Evolutionary conservation across 495 filamentous ascomycete species (phyloP).

Genomic region (Penicillium fimorum): DNA sequence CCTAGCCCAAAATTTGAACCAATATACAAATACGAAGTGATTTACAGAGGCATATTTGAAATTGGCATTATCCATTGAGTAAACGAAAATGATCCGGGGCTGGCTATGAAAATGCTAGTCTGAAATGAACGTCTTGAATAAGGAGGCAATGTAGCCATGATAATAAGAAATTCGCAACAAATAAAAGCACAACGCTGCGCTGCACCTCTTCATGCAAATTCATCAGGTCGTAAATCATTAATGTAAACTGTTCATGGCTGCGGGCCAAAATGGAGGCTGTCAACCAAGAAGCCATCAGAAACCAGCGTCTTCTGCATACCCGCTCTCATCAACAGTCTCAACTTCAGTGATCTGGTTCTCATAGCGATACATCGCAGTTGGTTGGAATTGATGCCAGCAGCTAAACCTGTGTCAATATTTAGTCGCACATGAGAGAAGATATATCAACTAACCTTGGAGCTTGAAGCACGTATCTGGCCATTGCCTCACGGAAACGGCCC

Average conservation of each 20-base stretch:
- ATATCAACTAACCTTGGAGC: constrained; percentile 56
- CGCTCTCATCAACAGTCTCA: constrained; percentile 28
- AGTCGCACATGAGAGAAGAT: neutral
- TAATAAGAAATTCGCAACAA: neutral
- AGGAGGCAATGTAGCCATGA: neutral
- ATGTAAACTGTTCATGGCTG: neutral
- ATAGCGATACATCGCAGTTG: constrained; percentile 46
- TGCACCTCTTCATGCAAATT: neutral
- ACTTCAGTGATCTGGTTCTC: constrained; percentile 33
- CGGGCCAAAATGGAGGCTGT: neutral
- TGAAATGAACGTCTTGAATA: neutral
- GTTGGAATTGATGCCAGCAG: constrained; percentile 72
- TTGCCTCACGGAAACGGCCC: constrained; percentile 90
- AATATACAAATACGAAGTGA: neutral
- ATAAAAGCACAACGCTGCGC: neutral
- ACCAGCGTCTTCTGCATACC: neutral
- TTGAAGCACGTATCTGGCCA: constrained; percentile 85
- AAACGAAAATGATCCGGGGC: neutral
- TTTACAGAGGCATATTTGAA: neutral
- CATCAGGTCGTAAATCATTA: constrained; percentile 21
- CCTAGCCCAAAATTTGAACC: too few relatives aligned
- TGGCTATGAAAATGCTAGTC: neutral
- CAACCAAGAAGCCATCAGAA: neutral
- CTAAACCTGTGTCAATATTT: constrained; percentile 30
- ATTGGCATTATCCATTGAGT: neutral